These are phyloP conservation scores for Torulaspora franciscae DNA, from an alignment of 805 yeast species.

Conservation along the genomic window DNA sequence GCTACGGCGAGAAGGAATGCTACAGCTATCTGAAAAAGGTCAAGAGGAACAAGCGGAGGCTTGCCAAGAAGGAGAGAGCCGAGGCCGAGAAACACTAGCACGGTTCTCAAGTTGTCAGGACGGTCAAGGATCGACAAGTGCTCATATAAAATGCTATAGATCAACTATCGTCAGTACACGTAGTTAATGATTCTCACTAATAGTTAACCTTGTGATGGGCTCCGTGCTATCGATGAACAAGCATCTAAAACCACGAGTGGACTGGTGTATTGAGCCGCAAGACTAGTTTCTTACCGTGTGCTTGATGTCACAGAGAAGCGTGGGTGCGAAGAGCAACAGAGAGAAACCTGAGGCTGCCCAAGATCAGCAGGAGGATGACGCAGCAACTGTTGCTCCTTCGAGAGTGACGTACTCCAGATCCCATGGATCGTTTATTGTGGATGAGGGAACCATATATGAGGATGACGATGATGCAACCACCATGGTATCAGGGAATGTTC, in stretches of 20 bases:
- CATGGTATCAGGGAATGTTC: slow-evolving; percentile 11
- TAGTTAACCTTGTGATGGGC: background rate
- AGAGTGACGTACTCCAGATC: slow-evolving; percentile 13
- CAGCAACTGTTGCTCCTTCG: slow-evolving; percentile 11
- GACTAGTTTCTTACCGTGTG: background rate
- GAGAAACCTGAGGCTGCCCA: slow-evolving; percentile 2
- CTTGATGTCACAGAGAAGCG: slow-evolving; percentile 8
- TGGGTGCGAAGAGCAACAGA: background rate
- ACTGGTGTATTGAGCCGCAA: background rate
- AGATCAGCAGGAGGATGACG: slow-evolving; percentile 8
- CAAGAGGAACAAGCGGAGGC: slow-evolving; percentile 31
- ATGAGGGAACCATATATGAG: slow-evolving; percentile 12
- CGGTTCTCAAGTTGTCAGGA: background rate
- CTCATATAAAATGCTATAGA: background rate
- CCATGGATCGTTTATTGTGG: slow-evolving; percentile 16
- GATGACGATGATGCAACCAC: slow-evolving; percentile 15
- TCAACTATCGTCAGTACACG: background rate
- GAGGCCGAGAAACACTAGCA: background rate
- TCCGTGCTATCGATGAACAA: background rate
- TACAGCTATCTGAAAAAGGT: slow-evolving; percentile 33
- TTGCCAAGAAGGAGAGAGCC: slow-evolving; percentile 18
- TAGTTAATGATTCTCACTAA: background rate
- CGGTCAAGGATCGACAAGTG: background rate
- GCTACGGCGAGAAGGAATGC: slow-evolving; percentile 55
- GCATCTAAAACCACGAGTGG: background rate